phyloP scores from a whole-genome alignment of 331 rosid species.

The Quercus tomentella region DNA sequence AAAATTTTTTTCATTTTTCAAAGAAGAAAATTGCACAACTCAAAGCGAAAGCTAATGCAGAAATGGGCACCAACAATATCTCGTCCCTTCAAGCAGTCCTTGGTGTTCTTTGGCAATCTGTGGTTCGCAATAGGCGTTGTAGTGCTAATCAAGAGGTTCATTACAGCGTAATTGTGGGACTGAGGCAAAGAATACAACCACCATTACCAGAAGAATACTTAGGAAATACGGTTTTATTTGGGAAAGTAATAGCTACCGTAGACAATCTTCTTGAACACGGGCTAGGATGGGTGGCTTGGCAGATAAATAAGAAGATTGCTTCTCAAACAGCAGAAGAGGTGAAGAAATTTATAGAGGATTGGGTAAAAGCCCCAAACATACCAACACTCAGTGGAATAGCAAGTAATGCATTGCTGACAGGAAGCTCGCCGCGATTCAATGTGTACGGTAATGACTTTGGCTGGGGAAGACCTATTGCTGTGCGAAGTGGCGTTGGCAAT shows the following conservation, averaged over 20 bases:
- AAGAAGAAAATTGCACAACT: slow-evolving; percentile 9
- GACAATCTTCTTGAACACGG: background rate
- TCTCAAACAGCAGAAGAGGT: background rate
- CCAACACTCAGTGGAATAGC: fast-evolving
- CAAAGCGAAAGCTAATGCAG: slow-evolving; percentile 22
- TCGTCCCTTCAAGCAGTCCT: slow-evolving; percentile 24
- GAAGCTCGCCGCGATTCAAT: slow-evolving; percentile 25
- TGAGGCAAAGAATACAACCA: background rate
- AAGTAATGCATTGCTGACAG: background rate
- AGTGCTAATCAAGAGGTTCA: background rate
- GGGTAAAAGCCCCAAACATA: background rate
- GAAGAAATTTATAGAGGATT: background rate
- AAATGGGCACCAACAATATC: background rate
- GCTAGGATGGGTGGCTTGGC: slow-evolving; percentile 16
- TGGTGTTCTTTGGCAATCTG: slow-evolving; percentile 27
- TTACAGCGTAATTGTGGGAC: background rate
- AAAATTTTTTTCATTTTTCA: slow-evolving; percentile 17
- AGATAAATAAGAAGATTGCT: slow-evolving; percentile 1
- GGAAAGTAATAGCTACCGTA: background rate
- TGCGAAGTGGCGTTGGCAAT: background rate
- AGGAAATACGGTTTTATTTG: background rate
- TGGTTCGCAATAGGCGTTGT: background rate
- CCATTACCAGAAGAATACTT: background rate
- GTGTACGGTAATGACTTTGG: slow-evolving; percentile 16
- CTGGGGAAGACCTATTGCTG: too few species aligned